A percentile compares a stretch with the other conserved stretches of the same genome.
These are phyloP conservation scores for Vitis hybrid DNA, from an alignment of 177 flowering plant genomes.

Conservation along the genomic window DNA sequence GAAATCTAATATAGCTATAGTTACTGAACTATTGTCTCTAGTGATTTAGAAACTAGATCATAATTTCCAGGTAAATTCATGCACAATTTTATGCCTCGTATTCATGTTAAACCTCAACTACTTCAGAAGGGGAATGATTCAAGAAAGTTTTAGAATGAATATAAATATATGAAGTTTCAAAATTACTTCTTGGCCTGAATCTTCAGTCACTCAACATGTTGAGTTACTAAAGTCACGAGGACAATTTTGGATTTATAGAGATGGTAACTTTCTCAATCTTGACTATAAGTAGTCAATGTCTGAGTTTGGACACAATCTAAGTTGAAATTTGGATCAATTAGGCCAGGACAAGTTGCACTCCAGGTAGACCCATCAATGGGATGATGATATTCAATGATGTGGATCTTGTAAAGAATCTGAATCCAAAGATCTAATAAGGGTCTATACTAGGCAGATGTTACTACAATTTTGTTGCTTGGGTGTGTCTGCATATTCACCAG, in stretches of 20 bases:
- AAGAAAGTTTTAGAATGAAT: not conserved
- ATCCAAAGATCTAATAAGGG: not conserved
- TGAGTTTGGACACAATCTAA: not conserved
- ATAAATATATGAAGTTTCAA: not conserved
- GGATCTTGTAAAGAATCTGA: not conserved
- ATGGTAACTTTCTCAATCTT: not conserved
- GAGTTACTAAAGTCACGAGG: not conserved
- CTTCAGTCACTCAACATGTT: not conserved
- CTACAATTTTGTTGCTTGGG: not conserved
- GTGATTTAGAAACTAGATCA: not conserved
- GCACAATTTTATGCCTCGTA: not conserved
- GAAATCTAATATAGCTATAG: not conserved
- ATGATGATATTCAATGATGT: not conserved
- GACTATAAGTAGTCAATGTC: not conserved
- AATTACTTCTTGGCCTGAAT: not conserved
- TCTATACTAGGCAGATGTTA: not conserved
- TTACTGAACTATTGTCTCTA: not conserved
- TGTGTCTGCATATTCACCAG: not conserved
- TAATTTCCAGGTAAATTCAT: not conserved
- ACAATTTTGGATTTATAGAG: not conserved
- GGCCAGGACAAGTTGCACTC: not conserved
- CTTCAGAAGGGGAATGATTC: not conserved
- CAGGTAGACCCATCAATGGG: not conserved
- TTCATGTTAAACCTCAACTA: not conserved
- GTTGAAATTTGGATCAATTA: not conserved